phyloP scores from a whole-genome alignment of 1,284 basidiomycete genomes.

The Irpex lacteus region DNA sequence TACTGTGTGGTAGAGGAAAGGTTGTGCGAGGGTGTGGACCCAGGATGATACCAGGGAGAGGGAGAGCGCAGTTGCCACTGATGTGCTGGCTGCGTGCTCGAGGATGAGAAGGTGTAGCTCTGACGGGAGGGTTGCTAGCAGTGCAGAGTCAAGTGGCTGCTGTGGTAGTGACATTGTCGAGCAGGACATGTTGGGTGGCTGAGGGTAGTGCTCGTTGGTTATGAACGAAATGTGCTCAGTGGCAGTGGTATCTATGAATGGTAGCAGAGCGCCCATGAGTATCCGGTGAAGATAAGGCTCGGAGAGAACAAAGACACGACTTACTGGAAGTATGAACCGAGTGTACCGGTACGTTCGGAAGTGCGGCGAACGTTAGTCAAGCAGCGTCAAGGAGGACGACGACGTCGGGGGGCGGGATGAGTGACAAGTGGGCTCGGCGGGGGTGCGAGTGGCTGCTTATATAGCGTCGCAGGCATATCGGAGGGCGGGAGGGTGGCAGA shows the following conservation, averaged over 20 bases:
- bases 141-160: conserved; percentile 11
- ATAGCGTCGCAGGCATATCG: background rate
- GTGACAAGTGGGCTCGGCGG: no score
- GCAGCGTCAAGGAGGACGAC: background rate
- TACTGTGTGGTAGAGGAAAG: conserved; percentile 38
- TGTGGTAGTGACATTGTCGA: conserved; percentile 9
- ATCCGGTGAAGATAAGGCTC: background rate
- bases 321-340: background rate
- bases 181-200: background rate
- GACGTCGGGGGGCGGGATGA: background rate
- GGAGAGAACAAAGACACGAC: background rate
- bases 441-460: background rate
- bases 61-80: conserved; percentile 28
- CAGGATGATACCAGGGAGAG: conserved; percentile 35
- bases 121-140: conserved; percentile 32
- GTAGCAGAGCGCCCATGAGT: background rate
- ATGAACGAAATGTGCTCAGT: background rate
- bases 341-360: no score
- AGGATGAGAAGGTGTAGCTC: conserved; percentile 36
- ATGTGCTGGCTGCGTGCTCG: conserved; percentile 31
- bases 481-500: background rate
- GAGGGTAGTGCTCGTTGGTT: background rate
- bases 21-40: conserved; percentile 32
- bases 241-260: conserved; percentile 1
- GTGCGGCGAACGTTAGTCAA: no score